Percentiles rank a stretch among this genome's conserved stretches.
Evolutionary conservation across 106 monocot species (phyloP).

Genomic region (Allium fistulosum): DNA sequence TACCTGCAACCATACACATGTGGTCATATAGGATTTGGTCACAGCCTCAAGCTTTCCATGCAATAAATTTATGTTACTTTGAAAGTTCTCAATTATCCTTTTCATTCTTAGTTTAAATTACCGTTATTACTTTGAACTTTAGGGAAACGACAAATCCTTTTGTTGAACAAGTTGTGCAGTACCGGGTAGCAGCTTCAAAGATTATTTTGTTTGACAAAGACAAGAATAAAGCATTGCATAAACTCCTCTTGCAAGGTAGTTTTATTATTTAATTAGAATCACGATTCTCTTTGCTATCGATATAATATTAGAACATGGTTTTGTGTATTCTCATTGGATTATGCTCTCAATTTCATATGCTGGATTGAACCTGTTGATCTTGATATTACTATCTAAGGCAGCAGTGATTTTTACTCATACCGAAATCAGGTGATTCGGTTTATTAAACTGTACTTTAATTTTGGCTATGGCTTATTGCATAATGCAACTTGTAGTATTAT

Average conservation of each 20-base stretch:
- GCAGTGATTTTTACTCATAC: conserved; percentile 97
- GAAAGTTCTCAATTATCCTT: no score
- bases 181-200: conserved; percentile 68
- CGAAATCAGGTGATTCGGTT: conserved; percentile 55
- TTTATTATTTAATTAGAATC: not conserved
- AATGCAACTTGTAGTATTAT: no score
- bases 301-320: not conserved
- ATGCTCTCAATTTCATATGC: conserved; percentile 5
- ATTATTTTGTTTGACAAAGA: conserved; percentile 29
- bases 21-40: no score
- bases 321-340: not conserved
- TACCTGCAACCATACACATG: not conserved
- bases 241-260: conserved; percentile 75
- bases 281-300: not conserved
- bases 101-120: not conserved
- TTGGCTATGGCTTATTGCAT: no score
- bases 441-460: no score
- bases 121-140: conserved; percentile 13
- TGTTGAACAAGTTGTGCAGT: conserved; percentile 93
- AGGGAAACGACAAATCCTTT: conserved; percentile 84
- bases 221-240: conserved; percentile 43
- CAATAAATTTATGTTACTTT: no score
- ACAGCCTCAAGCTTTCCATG: no score
- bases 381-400: conserved; percentile 84
- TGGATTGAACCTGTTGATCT: conserved; percentile 50